Base-by-base conservation (phyloP, 2,329 filamentous ascomycete species). In the Aspergillus tanneri region DNA sequence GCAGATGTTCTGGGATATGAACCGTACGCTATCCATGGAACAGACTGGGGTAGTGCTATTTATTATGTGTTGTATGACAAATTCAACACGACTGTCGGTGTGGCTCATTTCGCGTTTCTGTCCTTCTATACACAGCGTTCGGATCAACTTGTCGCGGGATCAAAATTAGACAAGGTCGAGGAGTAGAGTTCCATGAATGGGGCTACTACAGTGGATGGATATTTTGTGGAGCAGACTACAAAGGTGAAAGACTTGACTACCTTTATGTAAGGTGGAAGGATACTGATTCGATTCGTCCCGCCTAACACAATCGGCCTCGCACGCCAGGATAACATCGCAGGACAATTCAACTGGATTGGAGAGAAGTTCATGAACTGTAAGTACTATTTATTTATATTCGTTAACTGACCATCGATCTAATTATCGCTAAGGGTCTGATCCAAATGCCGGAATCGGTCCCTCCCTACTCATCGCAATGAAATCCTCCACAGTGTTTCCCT, bases 321-420 rank as follows among this genome's bases (percentile, higher is more conserved):
- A 27, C 30, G 46, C 3, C 36, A 52, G 12, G 50, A 52, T 18
- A 52, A 36, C 19, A 46, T 46, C 3, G 27, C 49, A 3, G 50
- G 50, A 19, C 46, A 49, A 24, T 42, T 52, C 18, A 37, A 41
- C 6, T 52, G 50, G 50, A 49, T 52, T 3, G 50, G 50, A 12
- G 50, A 52, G 41, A 52, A 52, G 32, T 52, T 48, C 21, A 24
- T 52, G 11, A 52, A 52, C 24, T 49, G 46, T 46, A 43, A 46
- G 44, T 14, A 25, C 24, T 25, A n/a, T n/a, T n/a, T n/a, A n/a
- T n/a, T n/a, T 16, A 16, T 4, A 28, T n/a, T 16, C 19, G 3
- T 5, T 9, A 21, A 11, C 2, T 18, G 4, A 21, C 16, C 10
- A 19, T 14, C 12, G 18, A 25, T n/a, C 19, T 38, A 24, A 42